Evolutionary conservation across 257 asterid genomes (phyloP).

Genomic region (Capsicum pubescens): DNA sequence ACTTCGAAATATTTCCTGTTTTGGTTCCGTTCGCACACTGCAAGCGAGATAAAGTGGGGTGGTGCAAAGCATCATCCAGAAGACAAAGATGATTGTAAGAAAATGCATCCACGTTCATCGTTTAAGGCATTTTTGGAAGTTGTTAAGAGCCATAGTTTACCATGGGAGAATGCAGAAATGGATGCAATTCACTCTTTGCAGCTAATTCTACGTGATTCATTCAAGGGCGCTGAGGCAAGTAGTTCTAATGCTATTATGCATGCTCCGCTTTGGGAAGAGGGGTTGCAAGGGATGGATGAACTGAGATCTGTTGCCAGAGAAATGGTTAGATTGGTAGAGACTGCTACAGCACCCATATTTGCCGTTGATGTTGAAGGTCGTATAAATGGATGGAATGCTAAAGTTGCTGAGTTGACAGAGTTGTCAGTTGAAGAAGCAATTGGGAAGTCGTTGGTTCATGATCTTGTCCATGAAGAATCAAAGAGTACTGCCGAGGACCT

Average conservation of each 20-base stretch:
- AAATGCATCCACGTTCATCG: conserved; percentile 65
- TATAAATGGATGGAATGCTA: conserved; percentile 60
- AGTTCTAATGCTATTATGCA: conserved; percentile 42
- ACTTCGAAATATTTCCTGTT: conserved; percentile 51
- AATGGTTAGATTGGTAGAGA: conserved; percentile 69
- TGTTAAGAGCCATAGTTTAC: conserved; percentile 54
- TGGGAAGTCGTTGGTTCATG: conserved; percentile 69
- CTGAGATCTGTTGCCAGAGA: conserved; percentile 62
- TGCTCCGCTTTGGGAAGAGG: conserved; percentile 39
- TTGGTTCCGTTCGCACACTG: conserved; percentile 70
- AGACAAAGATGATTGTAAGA: conserved; percentile 59
- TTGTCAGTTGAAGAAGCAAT: conserved; percentile 59
- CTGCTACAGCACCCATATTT: conserved; percentile 64
- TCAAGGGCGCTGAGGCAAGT: conserved; percentile 46
- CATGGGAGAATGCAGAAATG: conserved; percentile 65
- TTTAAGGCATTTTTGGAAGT: conserved; percentile 62
- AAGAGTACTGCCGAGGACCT: conserved; percentile 60
- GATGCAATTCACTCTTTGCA: conserved; percentile 68
- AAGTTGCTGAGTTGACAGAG: conserved; percentile 47
- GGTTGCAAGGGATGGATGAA: conserved; percentile 51
- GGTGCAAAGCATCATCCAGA: conserved; percentile 72
- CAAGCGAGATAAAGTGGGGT: conserved; percentile 66
- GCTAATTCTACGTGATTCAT: conserved; percentile 57
- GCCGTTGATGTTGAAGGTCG: conserved; percentile 58
- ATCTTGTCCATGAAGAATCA: conserved; percentile 69